A percentile compares a stretch with the other conserved stretches of the same genome.
Evolutionary conservation across 2,329 filamentous ascomycete species (phyloP).

Genomic region (Ophiobolus disseminans): DNA sequence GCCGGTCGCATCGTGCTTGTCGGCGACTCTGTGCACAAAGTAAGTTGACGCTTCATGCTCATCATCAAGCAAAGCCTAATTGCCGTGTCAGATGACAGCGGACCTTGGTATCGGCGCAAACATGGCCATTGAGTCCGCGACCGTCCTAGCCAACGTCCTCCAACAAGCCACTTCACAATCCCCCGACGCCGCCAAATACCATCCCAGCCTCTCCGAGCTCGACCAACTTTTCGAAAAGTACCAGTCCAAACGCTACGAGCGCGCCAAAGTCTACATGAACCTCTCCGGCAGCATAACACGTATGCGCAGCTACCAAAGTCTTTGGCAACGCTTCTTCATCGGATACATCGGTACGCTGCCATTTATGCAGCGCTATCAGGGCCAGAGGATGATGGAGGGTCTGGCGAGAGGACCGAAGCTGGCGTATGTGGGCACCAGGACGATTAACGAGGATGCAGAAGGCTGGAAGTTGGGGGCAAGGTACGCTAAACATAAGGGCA

Average conservation of each 20-base stretch:
- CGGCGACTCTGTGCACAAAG: slow-evolving; percentile 55
- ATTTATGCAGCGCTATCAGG: slow-evolving; percentile 2
- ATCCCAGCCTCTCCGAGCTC: slow-evolving; percentile 11
- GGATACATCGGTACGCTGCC: slow-evolving; percentile 7
- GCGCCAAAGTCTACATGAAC: slow-evolving; percentile 13
- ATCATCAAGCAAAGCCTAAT: neutral
- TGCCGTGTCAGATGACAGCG: slow-evolving; percentile 21
- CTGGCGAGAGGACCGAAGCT: slow-evolving; percentile 18
- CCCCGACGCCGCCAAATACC: slow-evolving; percentile 8
- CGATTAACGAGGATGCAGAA: slow-evolving; percentile 19
- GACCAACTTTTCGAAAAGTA: slow-evolving; percentile 18
- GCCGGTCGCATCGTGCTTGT: slow-evolving; percentile 50
- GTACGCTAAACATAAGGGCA: neutral
- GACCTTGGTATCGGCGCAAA: slow-evolving; percentile 28
- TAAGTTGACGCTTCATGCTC: neutral
- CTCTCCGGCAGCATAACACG: slow-evolving; percentile 16
- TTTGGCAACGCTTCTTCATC: slow-evolving; percentile 13
- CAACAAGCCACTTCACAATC: slow-evolving; percentile 10
- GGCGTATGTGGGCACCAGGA: slow-evolving; percentile 17
- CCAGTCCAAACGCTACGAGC: slow-evolving; percentile 14
- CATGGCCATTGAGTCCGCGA: slow-evolving; percentile 28
- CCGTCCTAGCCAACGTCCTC: slow-evolving; percentile 23
- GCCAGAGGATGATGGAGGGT: slow-evolving; percentile 2
- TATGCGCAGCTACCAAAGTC: slow-evolving; percentile 16
- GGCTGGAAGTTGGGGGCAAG: slow-evolving; percentile 16